A percentile compares a stretch with the other conserved stretches of the same genome.
Evolutionary conservation across 257 asterid species (phyloP).

Genomic region (Nicotiana otophora): DNA sequence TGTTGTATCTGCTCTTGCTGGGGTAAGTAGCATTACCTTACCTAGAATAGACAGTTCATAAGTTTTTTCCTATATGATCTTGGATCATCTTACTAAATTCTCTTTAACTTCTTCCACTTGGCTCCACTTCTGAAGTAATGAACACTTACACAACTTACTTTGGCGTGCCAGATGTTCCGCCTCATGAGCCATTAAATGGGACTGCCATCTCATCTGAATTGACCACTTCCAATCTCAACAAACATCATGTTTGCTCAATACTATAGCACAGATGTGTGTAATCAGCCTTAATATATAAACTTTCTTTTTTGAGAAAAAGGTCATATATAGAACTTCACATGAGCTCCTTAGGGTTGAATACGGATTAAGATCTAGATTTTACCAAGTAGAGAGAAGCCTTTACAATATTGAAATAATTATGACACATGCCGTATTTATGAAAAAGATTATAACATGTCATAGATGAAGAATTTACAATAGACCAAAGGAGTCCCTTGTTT

Average conservation of each 20-base stretch:
- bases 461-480: neutral
- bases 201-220: neutral
- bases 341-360: neutral
- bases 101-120: neutral
- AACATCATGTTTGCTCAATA: neutral
- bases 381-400: neutral
- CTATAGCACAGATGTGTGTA: neutral
- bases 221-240: neutral
- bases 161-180: neutral
- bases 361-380: neutral
- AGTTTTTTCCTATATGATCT: neutral
- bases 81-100: neutral
- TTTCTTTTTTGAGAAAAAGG: neutral
- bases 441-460: neutral
- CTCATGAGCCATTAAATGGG: neutral
- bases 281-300: neutral
- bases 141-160: neutral
- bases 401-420: neutral
- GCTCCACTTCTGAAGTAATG: neutral
- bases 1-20: conserved; percentile 1
- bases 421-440: neutral
- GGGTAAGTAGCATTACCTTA: neutral
- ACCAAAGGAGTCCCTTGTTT: neutral
- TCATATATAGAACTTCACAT: neutral
- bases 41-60: neutral